phyloP scores from a whole-genome alignment of 805 yeast species.

The Myxozyma nipponensis region DNA sequence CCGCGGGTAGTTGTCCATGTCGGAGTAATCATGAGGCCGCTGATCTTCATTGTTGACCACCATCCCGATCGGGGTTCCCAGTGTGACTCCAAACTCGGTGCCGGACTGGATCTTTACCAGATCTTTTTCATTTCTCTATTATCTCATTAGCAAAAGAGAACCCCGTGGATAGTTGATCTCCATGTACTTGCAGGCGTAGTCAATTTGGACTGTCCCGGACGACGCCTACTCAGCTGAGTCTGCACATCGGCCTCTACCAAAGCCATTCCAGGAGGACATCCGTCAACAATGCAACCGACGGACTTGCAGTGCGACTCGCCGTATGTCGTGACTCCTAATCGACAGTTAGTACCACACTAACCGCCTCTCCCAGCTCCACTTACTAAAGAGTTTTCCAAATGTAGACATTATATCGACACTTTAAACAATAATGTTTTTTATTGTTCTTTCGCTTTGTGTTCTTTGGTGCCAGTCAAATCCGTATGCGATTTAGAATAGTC shows the following conservation, averaged over 20 bases:
- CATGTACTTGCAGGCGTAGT: conserved; percentile 63
- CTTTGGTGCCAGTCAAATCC: no score
- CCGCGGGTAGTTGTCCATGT: conserved; percentile 92
- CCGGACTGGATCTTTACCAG: conserved; percentile 91
- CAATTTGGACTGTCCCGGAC: conserved; percentile 93
- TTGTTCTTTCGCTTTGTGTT: no score
- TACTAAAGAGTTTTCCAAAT: conserved; percentile 56
- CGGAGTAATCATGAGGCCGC: conserved; percentile 92
- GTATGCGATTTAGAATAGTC: no score
- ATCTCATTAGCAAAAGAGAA: background rate
- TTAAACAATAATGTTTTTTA: no score
- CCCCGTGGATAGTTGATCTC: background rate
- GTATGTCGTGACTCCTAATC: conserved; percentile 83
- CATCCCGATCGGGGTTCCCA: conserved; percentile 97
- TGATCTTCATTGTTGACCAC: conserved; percentile 90
- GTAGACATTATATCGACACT: no score
- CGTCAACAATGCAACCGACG: conserved; percentile 97
- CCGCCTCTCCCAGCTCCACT: conserved; percentile 7
- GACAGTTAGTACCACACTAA: background rate
- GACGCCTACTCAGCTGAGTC: conserved; percentile 92
- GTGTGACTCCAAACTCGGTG: conserved; percentile 81
- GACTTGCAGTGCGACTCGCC: conserved; percentile 98
- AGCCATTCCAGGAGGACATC: conserved; percentile 92
- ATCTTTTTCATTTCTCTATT: conserved; percentile 79
- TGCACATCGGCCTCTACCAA: conserved; percentile 85